Evolutionary conservation across 208 protist species (phyloP), one percentile per base, ranked within the genome.

Genomic region (Strigomonas culicis): DNA sequence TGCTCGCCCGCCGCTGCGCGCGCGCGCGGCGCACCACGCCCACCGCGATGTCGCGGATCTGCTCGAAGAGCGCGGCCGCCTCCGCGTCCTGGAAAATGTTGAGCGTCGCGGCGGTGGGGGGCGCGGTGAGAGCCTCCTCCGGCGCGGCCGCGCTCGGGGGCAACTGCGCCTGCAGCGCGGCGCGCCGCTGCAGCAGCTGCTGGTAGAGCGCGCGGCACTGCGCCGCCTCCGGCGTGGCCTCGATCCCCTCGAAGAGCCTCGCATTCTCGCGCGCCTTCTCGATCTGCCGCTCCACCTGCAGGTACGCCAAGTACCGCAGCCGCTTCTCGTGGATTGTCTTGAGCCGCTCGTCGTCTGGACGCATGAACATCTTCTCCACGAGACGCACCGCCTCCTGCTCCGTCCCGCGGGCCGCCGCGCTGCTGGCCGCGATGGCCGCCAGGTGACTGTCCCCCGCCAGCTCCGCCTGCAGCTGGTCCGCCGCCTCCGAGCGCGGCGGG

Each of bases 231-330:
- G 13, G 75, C 31, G 73, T 75, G 41, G 69, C 24, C 66, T 92
- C 84, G 4, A 92, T 64, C 1, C 83, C 84, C 2, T 71, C 81
- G 44, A 91, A 94, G 15, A 73, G 63, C 41, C 70, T 73, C 25
- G 88, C 82, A 56, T 94, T 92, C 39, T 79, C 79, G 13, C 88
- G 76, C 11, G 84, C 79, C 66, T 84, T 79, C 36, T 73, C 72
- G 43, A 94, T 94, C 67, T 94, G 88, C 17, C 80, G 65, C 65
- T 92, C 80, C 83, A 94, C 86, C 66, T 92, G 85, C 53, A 92
- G 57, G 63, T 91, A 90, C 15, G 88, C 88, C 28, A 94, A 60
- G 75, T 94, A 92, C 25, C 81, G 73, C 41, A 94, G 81, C 15
- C 88, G 77, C 65, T 80, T 75, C 75, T 93, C 87, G 57, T 93